Evolutionary conservation across 495 filamentous ascomycete species (phyloP), one percentile per base, ranked within the genome.

Genomic region (Xylaria nigripes): DNA sequence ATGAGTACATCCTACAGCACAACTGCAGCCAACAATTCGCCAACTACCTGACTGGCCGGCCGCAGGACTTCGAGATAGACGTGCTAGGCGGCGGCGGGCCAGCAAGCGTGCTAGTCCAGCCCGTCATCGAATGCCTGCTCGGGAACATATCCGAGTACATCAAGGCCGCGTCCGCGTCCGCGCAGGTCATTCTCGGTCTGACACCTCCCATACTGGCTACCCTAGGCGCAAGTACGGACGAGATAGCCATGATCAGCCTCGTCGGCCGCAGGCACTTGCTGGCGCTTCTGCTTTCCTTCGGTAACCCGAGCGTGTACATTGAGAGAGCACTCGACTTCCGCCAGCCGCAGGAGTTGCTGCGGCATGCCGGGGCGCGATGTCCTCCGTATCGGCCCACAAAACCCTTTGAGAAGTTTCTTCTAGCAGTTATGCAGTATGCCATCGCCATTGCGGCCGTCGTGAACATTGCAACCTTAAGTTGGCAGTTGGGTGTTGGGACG

Each of bases 171-270:
- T 55, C 62, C 48, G 49, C 58, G 10, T 49, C 50, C 5, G 65
- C 62, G 3, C 57, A 60, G 29, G 65, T 66, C 5, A 30, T 68
- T 16, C 63, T 68, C 27, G 65, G 65, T 48, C 51, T 68, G 32
- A 61, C 59, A 27, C 65, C 65, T 13, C 54, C 59, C 10, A 54
- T 59, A 2, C 56, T 68, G n/a, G 56, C 62, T 5, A 38, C 56
- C 7, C 21, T 62, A 29, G 51, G 56, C n/a, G 45, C 56, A 5
- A 59, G 56, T 25, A 44, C 50, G 13, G 59, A 59, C 2, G 59
- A 62, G 43, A n/a, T 48, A 7, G 49, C 56, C 9, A 48, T 56
- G 27, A 22, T 62, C 27, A 54, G 30, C 36, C 40, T 54, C 2
- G 24, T 58, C 45, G 56, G 56, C 15, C 55, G 55, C 56, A 48